These are phyloP conservation scores for Xylariaceae sp. DNA, from an alignment of 2,329 filamentous ascomycete species.

Conservation along the genomic window DNA sequence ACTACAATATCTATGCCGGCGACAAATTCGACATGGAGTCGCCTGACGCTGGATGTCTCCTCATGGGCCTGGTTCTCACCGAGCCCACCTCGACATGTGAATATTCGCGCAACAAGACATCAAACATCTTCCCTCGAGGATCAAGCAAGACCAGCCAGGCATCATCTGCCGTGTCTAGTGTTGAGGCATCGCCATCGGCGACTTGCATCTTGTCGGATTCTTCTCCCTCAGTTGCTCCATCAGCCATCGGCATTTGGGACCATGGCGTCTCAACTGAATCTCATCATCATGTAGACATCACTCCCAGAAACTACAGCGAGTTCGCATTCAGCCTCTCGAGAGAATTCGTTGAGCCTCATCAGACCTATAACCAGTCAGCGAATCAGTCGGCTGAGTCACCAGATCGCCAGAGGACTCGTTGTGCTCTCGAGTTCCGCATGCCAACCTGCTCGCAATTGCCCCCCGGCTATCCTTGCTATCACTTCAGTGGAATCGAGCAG, in stretches of 20 bases:
- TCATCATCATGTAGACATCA: too few relatives aligned
- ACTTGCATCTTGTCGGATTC: too few relatives aligned
- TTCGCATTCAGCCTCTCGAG: too few relatives aligned
- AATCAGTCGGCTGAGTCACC: conserved; percentile 25
- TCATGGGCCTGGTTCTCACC: conserved; percentile 23
- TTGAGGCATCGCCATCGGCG: too few relatives aligned
- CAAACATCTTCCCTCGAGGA: background rate
- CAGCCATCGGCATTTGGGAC: too few relatives aligned
- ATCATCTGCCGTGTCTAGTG: too few relatives aligned
- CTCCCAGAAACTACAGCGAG: too few relatives aligned
- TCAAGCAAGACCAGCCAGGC: background rate
- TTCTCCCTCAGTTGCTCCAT: too few relatives aligned
- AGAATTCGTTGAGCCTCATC: too few relatives aligned
- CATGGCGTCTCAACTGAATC: too few relatives aligned
- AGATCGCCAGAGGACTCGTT: conserved; percentile 14
- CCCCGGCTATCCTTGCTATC: conserved; percentile 32
- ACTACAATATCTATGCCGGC: conserved; percentile 27
- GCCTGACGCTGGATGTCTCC: conserved; percentile 17
- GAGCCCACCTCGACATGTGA: conserved; percentile 18
- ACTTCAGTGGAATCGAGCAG: conserved; percentile 31
- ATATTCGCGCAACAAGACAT: conserved; percentile 7
- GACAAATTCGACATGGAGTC: conserved; percentile 16
- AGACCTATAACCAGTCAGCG: conserved; percentile 7
- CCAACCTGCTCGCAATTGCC: conserved; percentile 30
- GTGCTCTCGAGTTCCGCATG: conserved; percentile 34